Conservation (phyloP, 371 early-diverging fungal species). For the Apophysomyces sp. region DNA sequence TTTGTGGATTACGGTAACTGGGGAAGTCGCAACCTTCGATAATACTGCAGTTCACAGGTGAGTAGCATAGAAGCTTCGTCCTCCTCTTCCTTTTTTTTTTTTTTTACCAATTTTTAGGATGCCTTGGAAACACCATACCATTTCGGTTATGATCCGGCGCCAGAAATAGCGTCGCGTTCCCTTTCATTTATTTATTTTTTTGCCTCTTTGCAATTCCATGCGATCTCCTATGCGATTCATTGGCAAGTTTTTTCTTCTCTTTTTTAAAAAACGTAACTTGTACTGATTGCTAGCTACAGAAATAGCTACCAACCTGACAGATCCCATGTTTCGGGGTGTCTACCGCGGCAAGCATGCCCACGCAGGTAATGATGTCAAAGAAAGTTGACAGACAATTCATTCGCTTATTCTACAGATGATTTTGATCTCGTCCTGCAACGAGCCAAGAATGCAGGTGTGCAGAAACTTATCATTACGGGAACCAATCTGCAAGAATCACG, state of each 20-base stretch:
- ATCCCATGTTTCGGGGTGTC: constrained; percentile 80
- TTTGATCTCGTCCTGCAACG: constrained; percentile 62
- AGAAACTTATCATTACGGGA: constrained; percentile 79
- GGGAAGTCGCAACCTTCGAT: too few species aligned
- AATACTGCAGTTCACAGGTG: too few species aligned
- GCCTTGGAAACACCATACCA: too few species aligned
- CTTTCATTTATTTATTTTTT: too few species aligned
- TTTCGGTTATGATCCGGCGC: too few species aligned
- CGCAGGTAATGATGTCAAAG: constrained; percentile 35
- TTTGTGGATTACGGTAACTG: too few species aligned
- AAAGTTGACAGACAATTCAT: background rate
- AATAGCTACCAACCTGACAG: constrained; percentile 85
- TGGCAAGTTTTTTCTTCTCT: background rate
- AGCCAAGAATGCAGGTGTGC: constrained; percentile 64
- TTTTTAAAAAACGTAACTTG: background rate
- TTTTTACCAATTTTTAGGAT: too few species aligned
- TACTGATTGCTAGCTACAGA: constrained; percentile 34
- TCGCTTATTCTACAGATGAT: constrained; percentile 55
- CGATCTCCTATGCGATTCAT: background rate
- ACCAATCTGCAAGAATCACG: constrained; percentile 62
- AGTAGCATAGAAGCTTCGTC: too few species aligned
- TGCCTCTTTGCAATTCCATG: background rate
- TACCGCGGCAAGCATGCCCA: constrained; percentile 82
- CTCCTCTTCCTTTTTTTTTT: too few species aligned
- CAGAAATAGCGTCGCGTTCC: too few species aligned